These are phyloP conservation scores for Begonia fuchsioides DNA, from an alignment of 306 rosid species.

Conservation along the genomic window DNA sequence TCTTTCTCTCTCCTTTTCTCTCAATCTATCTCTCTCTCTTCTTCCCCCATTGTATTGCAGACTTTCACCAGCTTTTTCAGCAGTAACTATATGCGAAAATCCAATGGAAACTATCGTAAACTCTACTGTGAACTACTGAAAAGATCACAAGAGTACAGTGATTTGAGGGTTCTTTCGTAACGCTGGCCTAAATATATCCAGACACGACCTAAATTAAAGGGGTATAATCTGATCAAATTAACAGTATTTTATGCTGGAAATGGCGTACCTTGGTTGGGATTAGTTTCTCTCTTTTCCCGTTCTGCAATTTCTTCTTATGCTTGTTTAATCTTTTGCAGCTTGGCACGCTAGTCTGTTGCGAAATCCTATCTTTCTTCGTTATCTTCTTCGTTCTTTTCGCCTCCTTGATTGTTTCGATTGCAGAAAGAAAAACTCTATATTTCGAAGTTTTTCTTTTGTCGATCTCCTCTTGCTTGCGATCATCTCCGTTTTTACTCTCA, in stretches of 20 bases:
- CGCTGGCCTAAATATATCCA: too few species aligned
- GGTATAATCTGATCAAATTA: not conserved
- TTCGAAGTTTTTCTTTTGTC: not conserved
- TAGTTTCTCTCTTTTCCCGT: constrained; percentile 5
- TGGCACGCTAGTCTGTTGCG: too few species aligned
- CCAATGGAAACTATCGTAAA: constrained; percentile 15
- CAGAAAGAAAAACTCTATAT: not conserved
- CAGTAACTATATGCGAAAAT: constrained; percentile 35
- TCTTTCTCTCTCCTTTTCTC: not conserved
- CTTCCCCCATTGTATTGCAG: constrained; percentile 7
- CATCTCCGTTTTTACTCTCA: constrained; percentile 7
- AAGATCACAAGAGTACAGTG: constrained; percentile 19
- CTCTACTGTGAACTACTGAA: constrained; percentile 3
- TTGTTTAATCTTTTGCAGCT: too few species aligned
- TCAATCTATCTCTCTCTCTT: not conserved
- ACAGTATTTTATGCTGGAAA: constrained; percentile 30
- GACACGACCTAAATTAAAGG: too few species aligned
- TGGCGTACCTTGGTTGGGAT: constrained; percentile 43
- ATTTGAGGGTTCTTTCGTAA: not conserved
- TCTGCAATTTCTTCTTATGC: too few species aligned
- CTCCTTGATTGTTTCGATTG: constrained; percentile 9
- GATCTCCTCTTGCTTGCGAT: not conserved
- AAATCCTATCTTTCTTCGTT: constrained; percentile 8
- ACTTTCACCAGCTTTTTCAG: constrained; percentile 51
- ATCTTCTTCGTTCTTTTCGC: constrained; percentile 27